A percentile compares a stretch with the other conserved stretches of the same genome.
These are phyloP conservation scores for Agaricales sp. DNA, from an alignment of 1,284 basidiomycete species.

Conservation along the genomic window DNA sequence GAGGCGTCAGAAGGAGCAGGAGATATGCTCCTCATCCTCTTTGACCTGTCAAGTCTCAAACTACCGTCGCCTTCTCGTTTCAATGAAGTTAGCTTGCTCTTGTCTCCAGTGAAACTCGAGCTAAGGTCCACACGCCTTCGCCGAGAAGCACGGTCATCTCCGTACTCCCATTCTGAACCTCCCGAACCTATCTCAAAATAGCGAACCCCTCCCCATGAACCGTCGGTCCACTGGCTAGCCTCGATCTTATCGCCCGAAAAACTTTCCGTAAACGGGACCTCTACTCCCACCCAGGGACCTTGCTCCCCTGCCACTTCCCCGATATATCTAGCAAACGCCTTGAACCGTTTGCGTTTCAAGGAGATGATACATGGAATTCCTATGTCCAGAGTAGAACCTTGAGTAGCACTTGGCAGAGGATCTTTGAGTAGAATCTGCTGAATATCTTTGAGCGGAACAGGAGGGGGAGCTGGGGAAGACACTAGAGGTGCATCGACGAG, in stretches of 20 bases:
- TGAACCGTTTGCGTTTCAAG: conserved; percentile 73
- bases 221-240: conserved; percentile 63
- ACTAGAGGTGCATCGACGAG: neutral
- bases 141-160: conserved; percentile 22
- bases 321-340: conserved; percentile 81
- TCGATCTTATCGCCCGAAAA: conserved; percentile 39
- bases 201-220: conserved; percentile 64
- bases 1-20: conserved; percentile 60
- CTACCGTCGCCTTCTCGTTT: conserved; percentile 9
- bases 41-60: conserved; percentile 14
- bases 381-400: conserved; percentile 71
- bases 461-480: neutral
- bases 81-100: neutral
- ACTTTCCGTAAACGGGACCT: conserved; percentile 62
- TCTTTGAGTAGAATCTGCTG: neutral
- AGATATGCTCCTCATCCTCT: conserved; percentile 47
- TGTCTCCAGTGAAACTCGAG: conserved; percentile 11
- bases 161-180: conserved; percentile 51
- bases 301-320: conserved; percentile 71
- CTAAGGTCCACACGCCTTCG: neutral
- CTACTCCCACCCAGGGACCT: conserved; percentile 89
- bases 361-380: conserved; percentile 90
- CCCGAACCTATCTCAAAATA: conserved; percentile 63
- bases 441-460: neutral
- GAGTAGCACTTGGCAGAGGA: conserved; percentile 18